These are phyloP conservation scores for Daldinia eschscholtzii DNA, from an alignment of 2,329 filamentous ascomycete genomes.

Conservation along the genomic window DNA sequence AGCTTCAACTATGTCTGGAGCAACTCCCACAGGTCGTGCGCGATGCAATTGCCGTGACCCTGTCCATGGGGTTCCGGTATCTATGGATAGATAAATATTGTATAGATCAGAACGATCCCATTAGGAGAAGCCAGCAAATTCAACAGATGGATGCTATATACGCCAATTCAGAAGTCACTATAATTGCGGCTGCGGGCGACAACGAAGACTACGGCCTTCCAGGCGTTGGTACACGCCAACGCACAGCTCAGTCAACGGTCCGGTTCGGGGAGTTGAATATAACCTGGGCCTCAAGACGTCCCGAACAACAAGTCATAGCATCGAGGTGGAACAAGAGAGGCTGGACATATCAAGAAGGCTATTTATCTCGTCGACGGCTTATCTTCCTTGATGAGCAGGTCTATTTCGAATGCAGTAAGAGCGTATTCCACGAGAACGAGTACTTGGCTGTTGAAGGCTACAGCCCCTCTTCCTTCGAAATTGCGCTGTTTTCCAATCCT, in stretches of 20 bases:
- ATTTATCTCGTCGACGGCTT: neutral
- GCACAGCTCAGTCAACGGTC: neutral
- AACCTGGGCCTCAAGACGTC: neutral
- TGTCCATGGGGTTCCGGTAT: neutral
- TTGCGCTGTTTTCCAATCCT: neutral
- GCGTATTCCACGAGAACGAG: neutral
- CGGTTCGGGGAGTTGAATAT: neutral
- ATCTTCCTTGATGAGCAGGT: neutral
- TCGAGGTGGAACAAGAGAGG: neutral
- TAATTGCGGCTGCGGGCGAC: neutral
- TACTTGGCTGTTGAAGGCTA: neutral
- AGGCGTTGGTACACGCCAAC: neutral
- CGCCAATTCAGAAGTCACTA: neutral
- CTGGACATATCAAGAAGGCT: constrained; percentile 7
- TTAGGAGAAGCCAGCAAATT: neutral
- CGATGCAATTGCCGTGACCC: neutral
- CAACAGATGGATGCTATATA: constrained; percentile 7
- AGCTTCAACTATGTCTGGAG: neutral
- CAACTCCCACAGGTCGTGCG: neutral
- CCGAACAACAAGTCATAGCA: neutral
- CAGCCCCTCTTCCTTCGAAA: neutral
- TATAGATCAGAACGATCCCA: neutral
- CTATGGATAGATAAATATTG: constrained; percentile 8
- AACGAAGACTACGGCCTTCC: neutral
- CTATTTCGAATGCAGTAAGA: constrained; percentile 6